Percentiles rank a stretch among this genome's conserved stretches.
Evolutionary conservation across 2,329 filamentous ascomycete species (phyloP).

Genomic region (Stachybotrys elegans): DNA sequence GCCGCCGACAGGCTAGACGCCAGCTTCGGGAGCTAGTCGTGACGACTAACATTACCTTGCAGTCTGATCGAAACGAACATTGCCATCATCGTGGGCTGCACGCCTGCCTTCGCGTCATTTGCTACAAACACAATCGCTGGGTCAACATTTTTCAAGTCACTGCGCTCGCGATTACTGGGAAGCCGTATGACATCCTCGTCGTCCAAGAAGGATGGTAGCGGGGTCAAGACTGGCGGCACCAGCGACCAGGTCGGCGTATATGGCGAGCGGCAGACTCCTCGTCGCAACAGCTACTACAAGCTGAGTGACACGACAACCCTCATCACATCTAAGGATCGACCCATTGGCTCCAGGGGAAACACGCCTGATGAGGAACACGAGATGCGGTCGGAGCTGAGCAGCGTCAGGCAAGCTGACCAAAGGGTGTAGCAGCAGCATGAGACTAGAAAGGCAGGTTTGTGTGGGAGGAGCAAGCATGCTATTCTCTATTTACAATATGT

Average conservation of each 20-base stretch:
- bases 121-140: not conserved
- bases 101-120: slow-evolving; percentile 9
- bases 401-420: not conserved
- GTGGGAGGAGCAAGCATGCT: too few species aligned
- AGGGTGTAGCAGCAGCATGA: not conserved
- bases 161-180: not conserved
- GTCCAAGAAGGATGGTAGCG: not conserved
- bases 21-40: too few species aligned
- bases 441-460: too few species aligned
- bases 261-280: not conserved
- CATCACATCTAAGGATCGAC: not conserved
- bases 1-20: too few species aligned
- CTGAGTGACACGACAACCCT: not conserved
- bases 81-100: slow-evolving; percentile 12
- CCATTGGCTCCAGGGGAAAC: not conserved
- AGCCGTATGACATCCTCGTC: not conserved
- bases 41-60: not conserved
- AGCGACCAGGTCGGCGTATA: not conserved
- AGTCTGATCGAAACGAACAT: slow-evolving; percentile 12
- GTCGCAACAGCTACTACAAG: not conserved
- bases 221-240: not conserved
- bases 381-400: not conserved
- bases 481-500: too few species aligned
- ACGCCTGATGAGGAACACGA: not conserved
- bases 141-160: not conserved